Evolutionary conservation across 495 filamentous ascomycete species (phyloP).

Genomic region (Neurospora sublineolata): DNA sequence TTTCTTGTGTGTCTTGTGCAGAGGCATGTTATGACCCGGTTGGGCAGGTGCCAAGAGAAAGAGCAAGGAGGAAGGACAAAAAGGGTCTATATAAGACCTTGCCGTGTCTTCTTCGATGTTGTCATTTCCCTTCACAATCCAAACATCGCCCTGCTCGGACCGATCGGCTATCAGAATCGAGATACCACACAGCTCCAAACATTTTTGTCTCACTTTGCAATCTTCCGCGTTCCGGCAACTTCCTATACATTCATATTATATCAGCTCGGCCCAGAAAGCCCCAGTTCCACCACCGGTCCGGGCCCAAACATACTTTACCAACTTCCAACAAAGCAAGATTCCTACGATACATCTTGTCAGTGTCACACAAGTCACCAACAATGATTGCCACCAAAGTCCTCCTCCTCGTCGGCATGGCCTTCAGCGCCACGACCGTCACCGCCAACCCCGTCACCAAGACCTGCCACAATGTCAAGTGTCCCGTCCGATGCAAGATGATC

Average conservation of each 20-base stretch:
- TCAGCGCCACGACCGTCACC: conserved; percentile 8
- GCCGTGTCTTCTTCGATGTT: neutral
- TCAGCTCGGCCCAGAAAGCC: neutral
- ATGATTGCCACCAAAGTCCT: conserved; percentile 1
- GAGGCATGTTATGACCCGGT: neutral
- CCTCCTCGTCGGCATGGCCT: conserved; percentile 4
- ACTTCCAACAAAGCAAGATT: neutral
- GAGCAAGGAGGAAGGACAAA: neutral
- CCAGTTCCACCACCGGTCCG: neutral
- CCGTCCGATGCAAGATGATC: conserved; percentile 6
- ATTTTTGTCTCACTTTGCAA: neutral
- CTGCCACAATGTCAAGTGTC: conserved; percentile 11
- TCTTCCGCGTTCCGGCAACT: neutral
- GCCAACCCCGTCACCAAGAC: neutral
- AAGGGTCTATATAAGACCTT: neutral
- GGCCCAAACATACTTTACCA: neutral
- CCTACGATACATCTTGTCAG: neutral
- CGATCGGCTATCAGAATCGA: neutral
- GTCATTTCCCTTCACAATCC: neutral
- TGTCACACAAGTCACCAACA: neutral
- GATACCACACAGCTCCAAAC: no score
- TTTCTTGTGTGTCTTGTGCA: neutral
- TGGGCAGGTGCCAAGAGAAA: neutral
- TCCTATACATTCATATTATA: neutral
- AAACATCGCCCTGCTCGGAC: neutral